Evolutionary conservation across 2,329 filamentous ascomycete species (phyloP).

Genomic region (Aspergillus novofumigatus): DNA sequence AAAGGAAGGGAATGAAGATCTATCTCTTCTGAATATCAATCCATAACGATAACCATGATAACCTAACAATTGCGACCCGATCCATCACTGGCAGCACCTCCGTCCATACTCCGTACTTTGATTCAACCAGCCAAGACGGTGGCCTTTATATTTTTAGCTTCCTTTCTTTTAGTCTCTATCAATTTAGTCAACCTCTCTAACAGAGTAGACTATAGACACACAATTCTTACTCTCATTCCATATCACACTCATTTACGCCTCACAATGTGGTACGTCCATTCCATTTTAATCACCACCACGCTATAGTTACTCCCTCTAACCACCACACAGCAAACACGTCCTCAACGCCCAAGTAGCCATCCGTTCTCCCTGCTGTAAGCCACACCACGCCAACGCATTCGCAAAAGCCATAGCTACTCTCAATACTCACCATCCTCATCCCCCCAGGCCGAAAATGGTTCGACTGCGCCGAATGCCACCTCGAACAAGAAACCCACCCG

Average conservation of each 20-base stretch:
- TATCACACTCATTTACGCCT: background rate
- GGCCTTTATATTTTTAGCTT: background rate
- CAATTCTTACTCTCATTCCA: background rate
- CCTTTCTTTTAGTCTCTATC: background rate
- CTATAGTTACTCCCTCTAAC: constrained; percentile 7
- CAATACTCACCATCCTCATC: constrained; percentile 4
- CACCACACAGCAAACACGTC: constrained; percentile 75
- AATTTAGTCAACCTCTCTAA: background rate
- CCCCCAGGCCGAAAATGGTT: constrained; percentile 86
- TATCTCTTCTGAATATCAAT: too few relatives aligned
- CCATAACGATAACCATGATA: too few relatives aligned
- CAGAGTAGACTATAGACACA: background rate
- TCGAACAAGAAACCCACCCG: constrained; percentile 71
- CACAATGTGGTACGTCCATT: background rate
- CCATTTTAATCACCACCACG: background rate
- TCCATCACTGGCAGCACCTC: too few relatives aligned
- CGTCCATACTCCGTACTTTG: too few relatives aligned
- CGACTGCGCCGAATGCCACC: constrained; percentile 94
- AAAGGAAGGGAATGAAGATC: too few relatives aligned
- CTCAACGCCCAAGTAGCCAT: constrained; percentile 97
- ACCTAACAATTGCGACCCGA: too few relatives aligned
- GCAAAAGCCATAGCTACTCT: background rate
- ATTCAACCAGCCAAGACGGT: background rate
- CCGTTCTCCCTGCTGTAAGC: constrained; percentile 88
- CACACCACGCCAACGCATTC: background rate